Conservation (phyloP, 169 alveolate species). For the Blepharisma undulans region DNA sequence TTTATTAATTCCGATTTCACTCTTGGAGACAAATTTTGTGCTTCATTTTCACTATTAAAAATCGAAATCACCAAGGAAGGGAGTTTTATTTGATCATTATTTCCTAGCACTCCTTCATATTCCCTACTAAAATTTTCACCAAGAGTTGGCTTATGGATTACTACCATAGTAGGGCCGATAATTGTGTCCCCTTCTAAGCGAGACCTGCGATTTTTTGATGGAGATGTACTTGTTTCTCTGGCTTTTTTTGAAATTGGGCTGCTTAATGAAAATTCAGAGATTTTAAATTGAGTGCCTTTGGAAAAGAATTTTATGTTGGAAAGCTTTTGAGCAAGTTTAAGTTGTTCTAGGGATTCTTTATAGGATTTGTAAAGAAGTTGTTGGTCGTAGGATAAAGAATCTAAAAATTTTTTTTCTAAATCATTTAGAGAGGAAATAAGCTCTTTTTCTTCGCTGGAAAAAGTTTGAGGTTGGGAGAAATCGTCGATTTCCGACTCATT, state of each 20-base stretch:
- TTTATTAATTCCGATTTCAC: background rate
- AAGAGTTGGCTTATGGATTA: background rate
- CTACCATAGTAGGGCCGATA: background rate
- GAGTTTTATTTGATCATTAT: background rate
- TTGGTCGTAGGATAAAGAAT: background rate
- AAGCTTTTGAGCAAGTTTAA: background rate
- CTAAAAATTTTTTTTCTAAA: background rate
- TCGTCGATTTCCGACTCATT: background rate
- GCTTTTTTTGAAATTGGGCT: background rate
- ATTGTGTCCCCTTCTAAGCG: background rate
- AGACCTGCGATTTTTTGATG: background rate
- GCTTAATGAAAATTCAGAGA: background rate
- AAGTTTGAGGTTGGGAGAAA: background rate
- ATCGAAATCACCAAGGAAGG: background rate
- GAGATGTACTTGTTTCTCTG: background rate
- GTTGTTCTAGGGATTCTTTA: background rate
- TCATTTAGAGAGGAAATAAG: background rate
- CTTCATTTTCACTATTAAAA: background rate
- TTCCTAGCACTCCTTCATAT: background rate
- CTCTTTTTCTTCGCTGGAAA: background rate
- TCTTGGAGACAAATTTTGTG: background rate
- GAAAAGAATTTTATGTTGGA: background rate
- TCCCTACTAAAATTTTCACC: background rate
- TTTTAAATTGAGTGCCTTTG: background rate
- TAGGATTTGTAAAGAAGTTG: background rate